A percentile compares a stretch with the other conserved stretches of the same genome.
These are phyloP conservation scores for Bombardia bombarda DNA, from an alignment of 495 filamentous ascomycete species.

Conservation along the genomic window DNA sequence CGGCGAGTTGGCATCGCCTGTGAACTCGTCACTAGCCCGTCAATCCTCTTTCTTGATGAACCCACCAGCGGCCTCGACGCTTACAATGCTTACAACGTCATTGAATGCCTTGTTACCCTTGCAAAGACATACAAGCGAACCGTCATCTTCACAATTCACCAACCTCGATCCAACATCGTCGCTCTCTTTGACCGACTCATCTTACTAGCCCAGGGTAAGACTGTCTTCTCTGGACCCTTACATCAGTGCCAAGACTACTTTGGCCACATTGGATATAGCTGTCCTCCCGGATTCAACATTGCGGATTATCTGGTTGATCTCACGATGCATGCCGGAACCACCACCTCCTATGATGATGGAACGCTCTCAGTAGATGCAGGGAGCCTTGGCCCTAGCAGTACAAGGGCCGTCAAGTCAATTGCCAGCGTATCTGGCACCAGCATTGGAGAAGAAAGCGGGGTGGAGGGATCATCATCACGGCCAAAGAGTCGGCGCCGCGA, in stretches of 20 bases:
- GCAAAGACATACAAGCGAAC: conserved; percentile 95
- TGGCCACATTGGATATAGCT: conserved; percentile 79
- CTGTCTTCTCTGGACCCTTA: conserved; percentile 89
- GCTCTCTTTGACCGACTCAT: conserved; percentile 94
- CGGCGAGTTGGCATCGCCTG: conserved; percentile 94
- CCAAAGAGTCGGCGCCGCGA: conserved; percentile 61
- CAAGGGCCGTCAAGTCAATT: conserved; percentile 84
- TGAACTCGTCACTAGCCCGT: conserved; percentile 94
- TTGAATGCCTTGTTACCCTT: conserved; percentile 90
- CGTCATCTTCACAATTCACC: conserved; percentile 97
- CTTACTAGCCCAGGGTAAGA: conserved; percentile 78
- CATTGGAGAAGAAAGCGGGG: conserved; percentile 44
- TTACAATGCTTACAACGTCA: conserved; percentile 93
- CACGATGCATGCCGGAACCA: conserved; percentile 76
- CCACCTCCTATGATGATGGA: conserved; percentile 39
- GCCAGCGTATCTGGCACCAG: conserved; percentile 70
- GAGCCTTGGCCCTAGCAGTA: conserved; percentile 77
- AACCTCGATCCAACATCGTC: conserved; percentile 98
- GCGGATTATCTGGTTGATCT: conserved; percentile 95
- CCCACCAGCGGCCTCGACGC: conserved; percentile 94
- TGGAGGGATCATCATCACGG: conserved; percentile 38
- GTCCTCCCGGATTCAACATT: conserved; percentile 96
- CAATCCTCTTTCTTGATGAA: conserved; percentile 94
- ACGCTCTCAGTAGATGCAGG: conserved; percentile 53
- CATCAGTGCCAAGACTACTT: conserved; percentile 88